A percentile compares a stretch with the other conserved stretches of the same genome.
Evolutionary conservation across 2,329 filamentous ascomycete genomes (phyloP).

Genomic region (Dactylella cylindrospora): DNA sequence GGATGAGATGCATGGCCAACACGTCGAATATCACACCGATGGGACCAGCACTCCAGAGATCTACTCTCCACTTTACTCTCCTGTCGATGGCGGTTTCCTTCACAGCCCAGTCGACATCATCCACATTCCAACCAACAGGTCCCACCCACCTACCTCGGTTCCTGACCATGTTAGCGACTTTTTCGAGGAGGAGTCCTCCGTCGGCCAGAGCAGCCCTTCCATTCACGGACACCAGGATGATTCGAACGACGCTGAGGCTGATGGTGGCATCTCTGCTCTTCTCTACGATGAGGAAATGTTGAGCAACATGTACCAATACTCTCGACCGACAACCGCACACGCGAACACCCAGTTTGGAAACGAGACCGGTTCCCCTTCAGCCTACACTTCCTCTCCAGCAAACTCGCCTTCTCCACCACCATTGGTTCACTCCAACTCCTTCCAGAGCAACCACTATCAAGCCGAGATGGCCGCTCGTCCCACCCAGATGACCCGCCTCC

Average conservation of each 20-base stretch:
- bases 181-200: conserved; percentile 41
- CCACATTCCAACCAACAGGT: conserved; percentile 32
- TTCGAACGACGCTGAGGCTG: conserved; percentile 27
- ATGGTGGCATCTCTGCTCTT: conserved; percentile 39
- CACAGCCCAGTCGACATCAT: conserved; percentile 43
- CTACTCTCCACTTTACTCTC: conserved; percentile 41
- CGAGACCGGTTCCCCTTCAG: conserved; percentile 28
- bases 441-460: conserved; percentile 29
- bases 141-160: conserved; percentile 40
- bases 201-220: conserved; percentile 42
- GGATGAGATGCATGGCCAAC: conserved; percentile 42
- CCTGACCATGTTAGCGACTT: conserved; percentile 43
- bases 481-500: conserved; percentile 29
- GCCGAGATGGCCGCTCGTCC: conserved; percentile 37
- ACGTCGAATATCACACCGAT: conserved; percentile 40
- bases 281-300: conserved; percentile 43
- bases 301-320: conserved; percentile 44
- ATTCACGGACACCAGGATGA: conserved; percentile 42
- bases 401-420: conserved; percentile 41
- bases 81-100: conserved; percentile 35
- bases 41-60: conserved; percentile 40
- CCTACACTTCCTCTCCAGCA: conserved; percentile 38
- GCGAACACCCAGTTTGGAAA: conserved; percentile 37
- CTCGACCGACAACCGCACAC: conserved; percentile 36
- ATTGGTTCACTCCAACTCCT: conserved; percentile 42